These are phyloP conservation scores for Plasmodium falciparum DNA, from an alignment of 169 alveolate species.

Conservation along the genomic window DNA sequence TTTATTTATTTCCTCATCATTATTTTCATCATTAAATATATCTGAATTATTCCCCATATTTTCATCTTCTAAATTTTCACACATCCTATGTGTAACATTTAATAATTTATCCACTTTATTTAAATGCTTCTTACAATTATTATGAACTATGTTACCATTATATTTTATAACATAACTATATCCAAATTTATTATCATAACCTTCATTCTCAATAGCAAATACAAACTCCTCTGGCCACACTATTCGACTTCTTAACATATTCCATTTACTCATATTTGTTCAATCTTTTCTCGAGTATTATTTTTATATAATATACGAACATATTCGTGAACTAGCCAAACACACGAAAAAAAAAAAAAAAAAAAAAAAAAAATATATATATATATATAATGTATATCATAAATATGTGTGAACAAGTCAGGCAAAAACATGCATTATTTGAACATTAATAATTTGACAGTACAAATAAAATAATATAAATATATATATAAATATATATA, in stretches of 20 bases:
- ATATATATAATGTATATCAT: too few species aligned
- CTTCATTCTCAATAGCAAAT: slow-evolving; percentile 64
- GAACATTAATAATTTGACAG: too few species aligned
- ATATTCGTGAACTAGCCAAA: too few species aligned
- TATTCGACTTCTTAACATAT: slow-evolving; percentile 6
- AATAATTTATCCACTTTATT: slow-evolving; percentile 26
- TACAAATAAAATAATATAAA: too few species aligned
- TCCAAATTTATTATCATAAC: slow-evolving; percentile 53
- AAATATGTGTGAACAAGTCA: slow-evolving; percentile 21
- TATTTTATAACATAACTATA: slow-evolving; percentile 59
- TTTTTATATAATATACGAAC: too few species aligned
- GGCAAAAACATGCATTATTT: slow-evolving; percentile 8
- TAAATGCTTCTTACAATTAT: slow-evolving; percentile 27
- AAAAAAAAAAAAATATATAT: background rate
- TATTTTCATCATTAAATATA: background rate
- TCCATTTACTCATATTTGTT: slow-evolving; percentile 58
- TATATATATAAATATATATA: too few species aligned
- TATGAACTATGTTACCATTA: slow-evolving; percentile 54
- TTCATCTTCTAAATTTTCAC: slow-evolving; percentile 42
- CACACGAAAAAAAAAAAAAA: background rate
- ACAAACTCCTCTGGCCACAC: slow-evolving; percentile 65
- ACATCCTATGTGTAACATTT: slow-evolving; percentile 16
- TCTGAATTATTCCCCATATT: slow-evolving; percentile 13
- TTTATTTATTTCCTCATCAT: slow-evolving; percentile 24
- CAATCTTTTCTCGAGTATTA: too few species aligned